Base-by-base conservation (phyloP, 1,284 basidiomycete genomes). In the Ceratorhiza oryzae-sativae region DNA sequence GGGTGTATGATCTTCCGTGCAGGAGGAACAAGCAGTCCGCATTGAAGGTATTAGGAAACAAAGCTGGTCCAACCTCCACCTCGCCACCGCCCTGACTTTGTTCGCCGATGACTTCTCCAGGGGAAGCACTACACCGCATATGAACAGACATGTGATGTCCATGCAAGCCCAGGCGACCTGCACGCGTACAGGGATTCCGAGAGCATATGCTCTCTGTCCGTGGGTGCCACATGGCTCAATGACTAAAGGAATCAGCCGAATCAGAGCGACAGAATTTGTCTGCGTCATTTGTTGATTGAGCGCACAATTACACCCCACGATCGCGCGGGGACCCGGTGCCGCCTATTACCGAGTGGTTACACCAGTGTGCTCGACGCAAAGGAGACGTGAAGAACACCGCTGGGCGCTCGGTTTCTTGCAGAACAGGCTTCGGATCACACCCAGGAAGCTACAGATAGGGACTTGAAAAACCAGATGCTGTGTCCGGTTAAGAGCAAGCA, bases 31-130 rank as follows among this genome's bases (percentile, higher is more conserved):
- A 45, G n/a, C 42, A 23, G 56, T 25, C 58, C 58, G 32, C 42
- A 62, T 62, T 41, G 42, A 2, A 48, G 18, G 20, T 39, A 53
- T 65, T 46, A 32, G 18, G 32, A 48, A 46, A 49, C 15, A 20
- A 46, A 27, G 27, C 53, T 30, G 15, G 30, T 41, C 36, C n/a
- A 27, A 1, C 3, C 32, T 34, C 53, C 45, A 65, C 65, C 65
- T 70, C n/a, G 42, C 65, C 65, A 70, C 65, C 23, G 65, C 65
- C 65, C 65, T 70, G 65, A 56, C 30, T 45, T 45, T 30, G 27
- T 42, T 36, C 48, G 12, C 62, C 25, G 46, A 48, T 53, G 18
- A 27, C 12, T 10, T 20, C 20, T 53, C 27, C 20, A 53, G 30
- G 49, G 49, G 23, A 30, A 23, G 27, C 30, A 27, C 49, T 53